Evolutionary conservation across 345 rosid species (phyloP).

Genomic region (Cardamine resedifolia): DNA sequence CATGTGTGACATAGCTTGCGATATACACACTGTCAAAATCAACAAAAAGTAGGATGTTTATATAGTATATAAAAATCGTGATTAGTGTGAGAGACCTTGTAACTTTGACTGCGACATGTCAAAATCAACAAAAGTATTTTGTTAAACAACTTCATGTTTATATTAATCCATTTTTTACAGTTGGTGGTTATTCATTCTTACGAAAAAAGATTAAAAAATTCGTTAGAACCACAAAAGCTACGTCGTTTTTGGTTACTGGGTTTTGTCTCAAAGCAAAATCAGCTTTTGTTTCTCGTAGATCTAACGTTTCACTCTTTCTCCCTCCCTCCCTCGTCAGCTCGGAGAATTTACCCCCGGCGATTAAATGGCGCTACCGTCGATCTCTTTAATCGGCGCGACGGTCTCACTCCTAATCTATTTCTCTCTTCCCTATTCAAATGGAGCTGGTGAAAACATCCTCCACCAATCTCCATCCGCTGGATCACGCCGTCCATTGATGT

Average conservation of each 20-base stretch:
- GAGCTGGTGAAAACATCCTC: conserved; percentile 32
- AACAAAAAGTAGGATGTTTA: neutral
- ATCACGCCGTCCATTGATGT: conserved; percentile 57
- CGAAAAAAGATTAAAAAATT: neutral
- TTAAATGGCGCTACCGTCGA: conserved; percentile 38
- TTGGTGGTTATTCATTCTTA: no score
- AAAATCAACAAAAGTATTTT: neutral
- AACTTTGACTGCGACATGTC: neutral
- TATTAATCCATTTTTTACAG: no score
- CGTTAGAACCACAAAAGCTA: neutral
- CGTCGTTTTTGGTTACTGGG: conserved; percentile 12
- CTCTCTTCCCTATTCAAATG: conserved; percentile 24
- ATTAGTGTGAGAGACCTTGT: neutral
- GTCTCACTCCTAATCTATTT: conserved; percentile 26
- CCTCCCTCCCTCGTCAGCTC: no score
- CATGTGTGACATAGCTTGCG: neutral
- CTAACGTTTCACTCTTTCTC: neutral
- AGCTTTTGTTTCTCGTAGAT: conserved; percentile 26
- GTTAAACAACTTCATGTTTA: no score
- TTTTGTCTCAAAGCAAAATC: conserved; percentile 32
- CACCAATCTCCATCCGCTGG: conserved; percentile 32
- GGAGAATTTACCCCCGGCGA: no score
- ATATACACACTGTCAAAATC: neutral
- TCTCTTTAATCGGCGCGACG: conserved; percentile 10
- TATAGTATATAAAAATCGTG: neutral